phyloP scores from a whole-genome alignment of 176 grass and related monocot species.

The Carex cristatella region DNA sequence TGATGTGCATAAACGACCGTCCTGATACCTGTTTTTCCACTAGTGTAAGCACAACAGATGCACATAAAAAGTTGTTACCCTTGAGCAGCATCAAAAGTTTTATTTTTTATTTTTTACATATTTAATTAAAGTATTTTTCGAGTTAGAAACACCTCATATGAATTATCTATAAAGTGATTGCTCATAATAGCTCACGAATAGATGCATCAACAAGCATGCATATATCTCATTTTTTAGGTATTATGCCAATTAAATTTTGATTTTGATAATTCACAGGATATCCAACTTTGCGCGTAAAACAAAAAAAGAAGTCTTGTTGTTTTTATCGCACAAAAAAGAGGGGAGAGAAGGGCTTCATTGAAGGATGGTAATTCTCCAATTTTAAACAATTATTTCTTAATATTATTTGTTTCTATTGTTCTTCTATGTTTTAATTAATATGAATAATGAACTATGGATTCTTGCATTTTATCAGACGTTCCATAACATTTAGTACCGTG shows the following conservation, averaged over 20 bases:
- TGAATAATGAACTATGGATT: no score
- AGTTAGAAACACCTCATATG: neutral
- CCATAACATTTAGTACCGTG: neutral
- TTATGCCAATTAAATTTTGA: neutral
- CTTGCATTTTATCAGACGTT: no score
- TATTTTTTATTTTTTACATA: no score
- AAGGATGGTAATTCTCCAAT: no score
- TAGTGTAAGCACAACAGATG: neutral
- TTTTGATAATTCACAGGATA: slow-evolving; percentile 18
- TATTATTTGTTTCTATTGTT: no score
- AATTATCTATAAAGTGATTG: neutral
- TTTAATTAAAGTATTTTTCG: neutral
- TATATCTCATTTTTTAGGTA: neutral
- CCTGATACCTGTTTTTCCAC: no score
- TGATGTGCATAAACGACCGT: no score
- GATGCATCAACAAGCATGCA: neutral
- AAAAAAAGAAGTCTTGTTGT: slow-evolving; percentile 23
- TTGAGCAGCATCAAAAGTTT: neutral
- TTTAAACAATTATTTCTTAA: no score
- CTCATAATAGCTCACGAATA: neutral
- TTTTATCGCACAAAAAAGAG: slow-evolving; percentile 18
- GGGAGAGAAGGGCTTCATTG: slow-evolving; percentile 20
- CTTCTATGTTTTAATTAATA: no score
- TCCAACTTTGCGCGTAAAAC: neutral
- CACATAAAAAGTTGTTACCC: neutral